Base-by-base conservation (phyloP, 2,329 filamentous ascomycete genomes). In the Fusarium denticulatum region DNA sequence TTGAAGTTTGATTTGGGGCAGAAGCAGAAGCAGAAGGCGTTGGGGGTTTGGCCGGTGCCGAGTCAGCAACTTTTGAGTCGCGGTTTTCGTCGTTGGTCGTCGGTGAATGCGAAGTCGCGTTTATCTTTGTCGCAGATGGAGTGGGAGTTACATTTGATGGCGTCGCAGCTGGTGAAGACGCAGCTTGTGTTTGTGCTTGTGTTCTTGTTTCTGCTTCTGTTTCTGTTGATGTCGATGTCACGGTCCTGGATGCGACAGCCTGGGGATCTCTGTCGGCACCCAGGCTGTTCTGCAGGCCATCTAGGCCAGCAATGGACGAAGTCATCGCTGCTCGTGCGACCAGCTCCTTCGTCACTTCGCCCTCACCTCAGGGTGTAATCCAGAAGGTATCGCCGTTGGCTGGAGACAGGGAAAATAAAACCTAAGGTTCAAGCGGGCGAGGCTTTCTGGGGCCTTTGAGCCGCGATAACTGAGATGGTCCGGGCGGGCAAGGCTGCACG, bases 241-340 rank as follows among this genome's bases (percentile, higher is more conserved):
- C 34, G 42, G 64, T 77, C 64, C 65, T 69, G 56, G 60, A 72
- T 69, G 74, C 67, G 68, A 75, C 67, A 65, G 69, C 64, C 70
- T 77, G 74, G 52, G 74, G 60, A 50, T 76, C 69, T 70, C 67
- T 72, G 67, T 75, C 72, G 46, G 65, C 63, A 49, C 72, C 66
- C 60, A 74, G 68, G 71, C 63, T 67, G 62, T 71, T 66, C 63
- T 69, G 66, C 58, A 74, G 68, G 77, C 77, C 78, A 73, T 78
- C 74, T 69, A 80, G 82, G 82, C 81, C 83, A 81, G 81, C 83
- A 81, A 83, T 83, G 79, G 87, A 88, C 88, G 87, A 89, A 88
- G 86, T 88, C 88, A 89, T 89, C 87, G 87, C 88, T 89, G 82
- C 83, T 85, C 81, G 80, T 79, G 72, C 76, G 81, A 86, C 68